Evolutionary conservation across 2,329 filamentous ascomycete species (phyloP).

Genomic region (Leptographium wingfieldii): DNA sequence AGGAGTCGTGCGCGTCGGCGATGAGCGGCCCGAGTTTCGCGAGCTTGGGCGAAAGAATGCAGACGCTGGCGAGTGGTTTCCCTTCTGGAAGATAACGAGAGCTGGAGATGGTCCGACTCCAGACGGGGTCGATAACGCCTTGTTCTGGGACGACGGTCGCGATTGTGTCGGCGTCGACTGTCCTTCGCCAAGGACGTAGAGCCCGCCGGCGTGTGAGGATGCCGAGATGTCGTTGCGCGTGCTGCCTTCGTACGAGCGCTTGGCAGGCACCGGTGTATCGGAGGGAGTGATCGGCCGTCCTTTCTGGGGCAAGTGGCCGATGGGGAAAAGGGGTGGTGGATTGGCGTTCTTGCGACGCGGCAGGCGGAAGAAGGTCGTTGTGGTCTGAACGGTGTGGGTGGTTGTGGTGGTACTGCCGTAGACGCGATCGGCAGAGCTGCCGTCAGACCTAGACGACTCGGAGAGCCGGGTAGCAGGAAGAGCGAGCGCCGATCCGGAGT

Average conservation of each 20-base stretch:
- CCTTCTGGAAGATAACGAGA: slow-evolving; percentile 19
- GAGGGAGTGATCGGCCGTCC: slow-evolving; percentile 3
- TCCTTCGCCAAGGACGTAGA: neutral
- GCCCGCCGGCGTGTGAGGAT: neutral
- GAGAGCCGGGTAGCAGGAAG: slow-evolving; percentile 55
- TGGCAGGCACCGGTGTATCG: neutral
- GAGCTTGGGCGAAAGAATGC: slow-evolving; percentile 36
- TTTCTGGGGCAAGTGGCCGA: slow-evolving; percentile 59
- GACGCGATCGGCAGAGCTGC: slow-evolving; percentile 57
- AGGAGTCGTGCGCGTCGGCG: slow-evolving; percentile 38
- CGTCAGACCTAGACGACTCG: slow-evolving; percentile 84
- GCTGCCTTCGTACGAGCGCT: neutral
- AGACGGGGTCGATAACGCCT: slow-evolving; percentile 17
- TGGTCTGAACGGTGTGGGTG: slow-evolving; percentile 49
- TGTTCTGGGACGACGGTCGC: slow-evolving; percentile 15
- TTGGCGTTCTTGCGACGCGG: slow-evolving; percentile 43
- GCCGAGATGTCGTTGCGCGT: neutral
- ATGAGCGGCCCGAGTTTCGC: slow-evolving; percentile 52
- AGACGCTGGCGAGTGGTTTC: slow-evolving; percentile 31
- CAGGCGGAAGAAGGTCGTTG: slow-evolving; percentile 68
- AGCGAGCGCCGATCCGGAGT: slow-evolving; percentile 42
- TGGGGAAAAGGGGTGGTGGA: slow-evolving; percentile 66
- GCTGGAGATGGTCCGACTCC: slow-evolving; percentile 21
- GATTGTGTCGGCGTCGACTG: slow-evolving; percentile 21
- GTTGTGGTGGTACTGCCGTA: slow-evolving; percentile 47